phyloP scores from a whole-genome alignment of 2,329 filamentous ascomycete genomes.

The Nannizziopsis barbatae region DNA sequence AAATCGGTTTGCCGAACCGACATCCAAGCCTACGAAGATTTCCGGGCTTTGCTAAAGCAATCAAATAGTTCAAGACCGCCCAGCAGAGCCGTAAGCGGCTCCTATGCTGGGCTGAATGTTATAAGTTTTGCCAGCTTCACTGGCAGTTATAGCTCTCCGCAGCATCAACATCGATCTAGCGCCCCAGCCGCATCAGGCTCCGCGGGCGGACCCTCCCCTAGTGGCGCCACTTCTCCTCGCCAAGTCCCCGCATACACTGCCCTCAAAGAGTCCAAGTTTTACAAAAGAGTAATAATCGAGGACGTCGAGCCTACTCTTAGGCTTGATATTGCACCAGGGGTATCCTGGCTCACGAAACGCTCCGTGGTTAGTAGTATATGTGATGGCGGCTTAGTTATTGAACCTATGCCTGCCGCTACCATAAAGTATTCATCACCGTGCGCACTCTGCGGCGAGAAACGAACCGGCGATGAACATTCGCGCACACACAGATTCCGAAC shows the following conservation, averaged over 20 bases:
- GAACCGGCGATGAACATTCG: conserved; percentile 58
- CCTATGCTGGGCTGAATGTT: conserved; percentile 53
- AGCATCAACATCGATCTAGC: conserved; percentile 37
- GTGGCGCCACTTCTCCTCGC: conserved; percentile 31
- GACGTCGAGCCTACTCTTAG: conserved; percentile 91
- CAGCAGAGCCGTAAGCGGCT: conserved; percentile 62
- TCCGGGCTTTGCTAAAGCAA: conserved; percentile 61
- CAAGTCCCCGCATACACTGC: conserved; percentile 39
- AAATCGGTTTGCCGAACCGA: conserved; percentile 76
- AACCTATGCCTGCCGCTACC: conserved; percentile 59
- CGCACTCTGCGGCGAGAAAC: conserved; percentile 75
- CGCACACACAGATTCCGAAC: conserved; percentile 82
- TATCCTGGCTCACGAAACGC: conserved; percentile 86
- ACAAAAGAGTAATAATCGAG: conserved; percentile 76
- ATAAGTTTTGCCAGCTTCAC: conserved; percentile 42
- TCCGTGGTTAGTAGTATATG: conserved; percentile 73
- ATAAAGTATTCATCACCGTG: conserved; percentile 53
- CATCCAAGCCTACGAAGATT: conserved; percentile 70
- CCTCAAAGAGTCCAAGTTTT: conserved; percentile 85
- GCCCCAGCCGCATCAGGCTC: conserved; percentile 48
- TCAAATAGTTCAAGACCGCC: conserved; percentile 51
- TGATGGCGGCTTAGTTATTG: conserved; percentile 76
- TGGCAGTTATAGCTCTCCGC: conserved; percentile 28
- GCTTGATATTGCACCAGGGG: conserved; percentile 74
- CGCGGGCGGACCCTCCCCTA: conserved; percentile 34